phyloP scores from a whole-genome alignment of 176 grass and related monocot genomes.

The Aegilops sharonensis region DNA sequence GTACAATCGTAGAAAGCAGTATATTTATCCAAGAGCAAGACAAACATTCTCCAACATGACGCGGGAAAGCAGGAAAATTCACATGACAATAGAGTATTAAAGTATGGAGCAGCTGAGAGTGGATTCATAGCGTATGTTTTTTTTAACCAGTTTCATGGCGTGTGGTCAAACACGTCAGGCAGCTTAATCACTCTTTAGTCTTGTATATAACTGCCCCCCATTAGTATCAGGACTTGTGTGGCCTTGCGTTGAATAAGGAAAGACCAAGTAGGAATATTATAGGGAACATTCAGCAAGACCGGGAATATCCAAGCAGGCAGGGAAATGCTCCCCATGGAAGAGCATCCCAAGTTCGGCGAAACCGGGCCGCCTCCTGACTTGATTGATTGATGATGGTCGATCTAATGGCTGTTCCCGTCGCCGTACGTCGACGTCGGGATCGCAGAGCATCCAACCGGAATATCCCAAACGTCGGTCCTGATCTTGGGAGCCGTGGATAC shows the following conservation, averaged over 20 bases:
- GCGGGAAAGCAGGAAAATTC: too few species aligned
- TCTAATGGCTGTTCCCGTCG: not conserved
- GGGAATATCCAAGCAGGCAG: constrained; percentile 41
- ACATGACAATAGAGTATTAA: too few species aligned
- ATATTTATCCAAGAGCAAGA: not conserved
- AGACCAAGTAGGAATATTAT: constrained; percentile 21
- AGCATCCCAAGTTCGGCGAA: constrained; percentile 22
- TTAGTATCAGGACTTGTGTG: not conserved
- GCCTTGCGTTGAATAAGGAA: not conserved
- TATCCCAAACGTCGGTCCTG: constrained; percentile 28
- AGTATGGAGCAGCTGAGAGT: too few species aligned
- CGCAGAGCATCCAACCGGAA: constrained; percentile 32
- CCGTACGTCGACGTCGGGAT: constrained; percentile 9
- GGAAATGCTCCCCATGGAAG: constrained; percentile 17
- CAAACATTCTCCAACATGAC: not conserved
- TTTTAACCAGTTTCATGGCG: too few species aligned
- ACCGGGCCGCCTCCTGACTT: not conserved
- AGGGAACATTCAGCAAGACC: constrained; percentile 27
- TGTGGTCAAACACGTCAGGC: too few species aligned
- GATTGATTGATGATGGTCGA: not conserved
- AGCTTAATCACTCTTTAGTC: not conserved
- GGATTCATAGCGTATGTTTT: too few species aligned
- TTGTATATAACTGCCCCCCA: not conserved
- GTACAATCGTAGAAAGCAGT: not conserved
- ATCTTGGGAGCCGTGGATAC: not conserved